phyloP scores from a whole-genome alignment of 176 grass and related monocot genomes.

The Carex myosuroides region DNA sequence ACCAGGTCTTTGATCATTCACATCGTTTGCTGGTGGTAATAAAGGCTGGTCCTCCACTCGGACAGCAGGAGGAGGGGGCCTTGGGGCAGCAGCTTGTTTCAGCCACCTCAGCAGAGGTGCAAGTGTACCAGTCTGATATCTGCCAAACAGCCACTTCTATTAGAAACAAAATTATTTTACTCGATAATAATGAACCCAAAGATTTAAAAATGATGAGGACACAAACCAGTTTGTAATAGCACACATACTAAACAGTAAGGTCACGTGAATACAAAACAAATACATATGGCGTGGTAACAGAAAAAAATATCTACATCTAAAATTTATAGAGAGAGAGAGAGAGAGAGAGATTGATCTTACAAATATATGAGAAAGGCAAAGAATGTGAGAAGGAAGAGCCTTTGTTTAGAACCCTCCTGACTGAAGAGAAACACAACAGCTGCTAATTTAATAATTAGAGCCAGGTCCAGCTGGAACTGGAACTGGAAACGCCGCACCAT shows the following conservation, averaged over 20 bases:
- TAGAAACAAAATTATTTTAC: not conserved
- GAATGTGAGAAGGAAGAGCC: slow-evolving; percentile 71
- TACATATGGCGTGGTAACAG: not conserved
- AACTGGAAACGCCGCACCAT: slow-evolving; percentile 87
- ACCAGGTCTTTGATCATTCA: slow-evolving; percentile 48
- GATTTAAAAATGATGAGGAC: not conserved
- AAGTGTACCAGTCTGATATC: slow-evolving; percentile 85
- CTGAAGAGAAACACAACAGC: slow-evolving; percentile 82
- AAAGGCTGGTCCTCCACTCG: slow-evolving; percentile 40
- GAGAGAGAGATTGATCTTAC: slow-evolving; percentile 35
- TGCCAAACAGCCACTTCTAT: slow-evolving; percentile 24
- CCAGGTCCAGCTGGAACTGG: slow-evolving; percentile 80
- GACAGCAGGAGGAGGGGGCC: slow-evolving; percentile 46
- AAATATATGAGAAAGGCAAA: slow-evolving; percentile 77
- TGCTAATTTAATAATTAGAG: slow-evolving; percentile 83
- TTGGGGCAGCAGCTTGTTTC: slow-evolving; percentile 45
- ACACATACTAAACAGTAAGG: not conserved
- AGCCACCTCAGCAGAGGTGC: slow-evolving; percentile 70
- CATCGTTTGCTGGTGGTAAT: slow-evolving; percentile 34
- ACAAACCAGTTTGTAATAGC: not conserved
- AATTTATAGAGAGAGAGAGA: not conserved
- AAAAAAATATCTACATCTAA: slow-evolving; percentile 18
- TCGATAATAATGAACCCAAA: not conserved
- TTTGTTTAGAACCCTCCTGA: slow-evolving; percentile 79
- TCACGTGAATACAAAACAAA: not conserved